Conservation (phyloP, 208 protist species). For the Crithidia fasciculata region DNA sequence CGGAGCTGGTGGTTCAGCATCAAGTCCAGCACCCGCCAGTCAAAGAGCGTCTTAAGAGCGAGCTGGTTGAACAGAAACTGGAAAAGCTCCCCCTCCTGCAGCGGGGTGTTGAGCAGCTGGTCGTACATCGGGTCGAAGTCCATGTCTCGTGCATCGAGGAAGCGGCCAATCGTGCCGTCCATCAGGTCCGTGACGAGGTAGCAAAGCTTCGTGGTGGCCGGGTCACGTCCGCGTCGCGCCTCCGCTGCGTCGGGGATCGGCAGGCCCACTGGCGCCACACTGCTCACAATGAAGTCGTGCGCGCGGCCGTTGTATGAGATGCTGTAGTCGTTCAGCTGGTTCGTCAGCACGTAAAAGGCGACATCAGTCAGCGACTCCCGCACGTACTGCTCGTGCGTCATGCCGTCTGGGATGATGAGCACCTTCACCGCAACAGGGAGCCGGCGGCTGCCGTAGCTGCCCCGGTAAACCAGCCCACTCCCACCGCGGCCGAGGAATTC, state of each 20-base stretch:
- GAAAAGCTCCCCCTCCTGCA: constrained; percentile 79
- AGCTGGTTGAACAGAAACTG: constrained; percentile 88
- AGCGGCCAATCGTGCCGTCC: constrained; percentile 87
- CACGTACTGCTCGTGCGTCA: constrained; percentile 75
- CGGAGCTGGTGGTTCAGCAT: constrained; percentile 88
- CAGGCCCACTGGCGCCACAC: constrained; percentile 51
- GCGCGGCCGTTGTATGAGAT: constrained; percentile 55
- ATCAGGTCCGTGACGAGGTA: constrained; percentile 85
- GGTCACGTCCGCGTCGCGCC: constrained; percentile 38
- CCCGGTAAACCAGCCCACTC: constrained; percentile 83
- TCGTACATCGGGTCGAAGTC: constrained; percentile 89
- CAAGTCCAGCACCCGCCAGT: constrained; percentile 82
- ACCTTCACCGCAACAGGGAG: constrained; percentile 87
- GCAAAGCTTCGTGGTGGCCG: constrained; percentile 55
- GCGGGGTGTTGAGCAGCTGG: constrained; percentile 71
- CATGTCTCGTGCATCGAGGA: constrained; percentile 71
- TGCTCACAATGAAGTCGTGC: constrained; percentile 86
- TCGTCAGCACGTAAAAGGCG: constrained; percentile 80
- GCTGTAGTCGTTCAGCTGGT: constrained; percentile 71
- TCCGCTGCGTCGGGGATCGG: constrained; percentile 48
- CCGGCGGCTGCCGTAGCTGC: constrained; percentile 44
- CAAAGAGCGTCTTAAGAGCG: constrained; percentile 63
- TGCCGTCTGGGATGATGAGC: constrained; percentile 70
- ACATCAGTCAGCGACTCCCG: constrained; percentile 83
- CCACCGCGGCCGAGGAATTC: constrained; percentile 68